phyloP scores from a whole-genome alignment of 768 basidiomycete species.

The Phanerodontia chrysosporium region DNA sequence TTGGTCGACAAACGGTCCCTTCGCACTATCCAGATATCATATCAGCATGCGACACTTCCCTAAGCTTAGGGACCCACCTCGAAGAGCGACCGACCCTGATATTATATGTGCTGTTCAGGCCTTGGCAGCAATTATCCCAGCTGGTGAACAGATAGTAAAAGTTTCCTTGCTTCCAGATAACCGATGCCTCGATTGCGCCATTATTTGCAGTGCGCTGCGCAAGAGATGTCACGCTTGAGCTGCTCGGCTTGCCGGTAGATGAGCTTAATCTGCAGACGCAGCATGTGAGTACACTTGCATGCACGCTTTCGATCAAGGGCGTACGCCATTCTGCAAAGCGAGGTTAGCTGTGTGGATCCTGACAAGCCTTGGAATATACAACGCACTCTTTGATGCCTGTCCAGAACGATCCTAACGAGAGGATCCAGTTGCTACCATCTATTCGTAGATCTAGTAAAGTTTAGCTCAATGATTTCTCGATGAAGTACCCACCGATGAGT shows the following conservation, averaged over 20 bases:
- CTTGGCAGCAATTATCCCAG: conserved; percentile 52
- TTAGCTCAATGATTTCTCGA: neutral
- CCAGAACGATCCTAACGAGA: conserved; percentile 55
- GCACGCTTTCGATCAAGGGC: too few species aligned
- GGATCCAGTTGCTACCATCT: conserved; percentile 38
- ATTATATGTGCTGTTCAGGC: conserved; percentile 48
- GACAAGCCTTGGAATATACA: too few species aligned
- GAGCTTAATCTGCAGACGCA: neutral
- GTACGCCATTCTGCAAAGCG: neutral
- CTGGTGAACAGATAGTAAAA: conserved; percentile 55
- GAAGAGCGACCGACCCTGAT: conserved; percentile 52
- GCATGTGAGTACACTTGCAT: too few species aligned
- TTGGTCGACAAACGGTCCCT: conserved; percentile 44
- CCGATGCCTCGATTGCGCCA: conserved; percentile 48
- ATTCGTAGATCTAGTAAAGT: neutral
- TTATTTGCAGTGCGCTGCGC: conserved; percentile 38
- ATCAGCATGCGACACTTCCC: neutral
- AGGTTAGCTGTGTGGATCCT: too few species aligned
- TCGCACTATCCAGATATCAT: conserved; percentile 24
- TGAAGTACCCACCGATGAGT: neutral
- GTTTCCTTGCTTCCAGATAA: conserved; percentile 29
- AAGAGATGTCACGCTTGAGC: conserved; percentile 36
- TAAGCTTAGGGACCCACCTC: neutral
- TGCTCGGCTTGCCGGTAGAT: conserved; percentile 20
- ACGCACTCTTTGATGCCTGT: conserved; percentile 43